phyloP scores from a whole-genome alignment of 306 rosid genomes.

The Ziziphus jujuba region DNA sequence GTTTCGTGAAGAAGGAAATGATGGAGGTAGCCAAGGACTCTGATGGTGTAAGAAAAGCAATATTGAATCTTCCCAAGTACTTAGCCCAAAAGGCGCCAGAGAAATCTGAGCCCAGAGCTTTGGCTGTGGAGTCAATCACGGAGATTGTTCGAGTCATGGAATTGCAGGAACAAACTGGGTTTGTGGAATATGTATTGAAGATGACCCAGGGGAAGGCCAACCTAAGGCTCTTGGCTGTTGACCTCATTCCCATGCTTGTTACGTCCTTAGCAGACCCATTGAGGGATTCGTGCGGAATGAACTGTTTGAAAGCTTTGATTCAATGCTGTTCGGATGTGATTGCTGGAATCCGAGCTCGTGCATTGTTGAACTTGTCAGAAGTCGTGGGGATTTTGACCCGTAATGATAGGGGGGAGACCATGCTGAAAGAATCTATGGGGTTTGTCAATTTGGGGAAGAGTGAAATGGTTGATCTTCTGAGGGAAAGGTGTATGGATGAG shows the following conservation, averaged over 20 bases:
- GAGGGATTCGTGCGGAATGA: constrained; percentile 56
- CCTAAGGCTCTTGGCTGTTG: constrained; percentile 77
- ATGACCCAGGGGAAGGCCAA: constrained; percentile 70
- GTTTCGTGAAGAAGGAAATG: constrained; percentile 45
- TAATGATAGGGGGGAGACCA: constrained; percentile 31
- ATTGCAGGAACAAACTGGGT: constrained; percentile 55
- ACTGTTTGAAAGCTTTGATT: constrained; percentile 77
- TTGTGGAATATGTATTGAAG: constrained; percentile 67
- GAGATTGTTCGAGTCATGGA: constrained; percentile 60
- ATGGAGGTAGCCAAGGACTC: constrained; percentile 19
- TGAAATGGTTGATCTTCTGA: constrained; percentile 51
- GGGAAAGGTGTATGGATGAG: constrained; percentile 84
- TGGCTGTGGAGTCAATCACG: constrained; percentile 77
- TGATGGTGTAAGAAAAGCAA: constrained; percentile 60
- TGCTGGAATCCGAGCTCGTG: constrained; percentile 69
- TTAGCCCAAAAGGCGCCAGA: constrained; percentile 74
- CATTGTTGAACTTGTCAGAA: constrained; percentile 72
- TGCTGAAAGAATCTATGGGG: constrained; percentile 65
- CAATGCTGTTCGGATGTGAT: constrained; percentile 71
- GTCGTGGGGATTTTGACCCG: constrained; percentile 56
- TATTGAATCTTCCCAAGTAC: constrained; percentile 69
- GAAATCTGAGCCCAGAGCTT: constrained; percentile 72
- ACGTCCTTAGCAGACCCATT: constrained; percentile 52
- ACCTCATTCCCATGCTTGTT: constrained; percentile 57
- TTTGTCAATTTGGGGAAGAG: constrained; percentile 39